These are phyloP conservation scores for Dictyostelium gargantuum DNA, from an alignment of 208 protist genomes.

Conservation along the genomic window DNA sequence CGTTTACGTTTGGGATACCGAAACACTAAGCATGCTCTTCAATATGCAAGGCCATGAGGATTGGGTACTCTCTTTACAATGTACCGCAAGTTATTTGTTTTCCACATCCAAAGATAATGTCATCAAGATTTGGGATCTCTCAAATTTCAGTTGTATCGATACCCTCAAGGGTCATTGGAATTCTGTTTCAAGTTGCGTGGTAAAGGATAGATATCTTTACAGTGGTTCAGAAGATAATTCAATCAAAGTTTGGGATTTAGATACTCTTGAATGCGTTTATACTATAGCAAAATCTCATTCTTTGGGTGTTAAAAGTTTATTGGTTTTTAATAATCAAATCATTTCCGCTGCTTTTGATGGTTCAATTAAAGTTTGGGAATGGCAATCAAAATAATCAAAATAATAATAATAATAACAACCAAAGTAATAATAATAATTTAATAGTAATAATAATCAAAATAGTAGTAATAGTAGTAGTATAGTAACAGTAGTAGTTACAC, in stretches of 20 bases:
- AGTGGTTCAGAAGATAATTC: slow-evolving; percentile 51
- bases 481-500: no score
- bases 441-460: no score
- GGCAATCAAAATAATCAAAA: background rate
- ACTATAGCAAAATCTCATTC: slow-evolving; percentile 37
- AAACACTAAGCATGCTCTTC: background rate
- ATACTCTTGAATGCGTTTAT: slow-evolving; percentile 50
- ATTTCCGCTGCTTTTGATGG: slow-evolving; percentile 37
- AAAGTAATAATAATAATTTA: no score
- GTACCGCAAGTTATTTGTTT: slow-evolving; percentile 45
- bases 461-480: no score
- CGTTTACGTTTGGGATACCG: slow-evolving; percentile 63
- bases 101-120: slow-evolving; percentile 84
- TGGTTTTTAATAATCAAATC: slow-evolving; percentile 8
- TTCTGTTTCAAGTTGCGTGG: slow-evolving; percentile 6
- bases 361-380: slow-evolving; percentile 27
- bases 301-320: slow-evolving; percentile 24
- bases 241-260: slow-evolving; percentile 67
- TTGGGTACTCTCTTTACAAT: slow-evolving; percentile 29
- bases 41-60: slow-evolving; percentile 60
- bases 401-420: background rate
- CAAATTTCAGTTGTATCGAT: slow-evolving; percentile 87
- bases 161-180: slow-evolving; percentile 83
- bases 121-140: slow-evolving; percentile 88
- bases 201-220: slow-evolving; percentile 41